Evolutionary conservation across 2,329 filamentous ascomycete species (phyloP).

Genomic region (Fusarium algeriense): DNA sequence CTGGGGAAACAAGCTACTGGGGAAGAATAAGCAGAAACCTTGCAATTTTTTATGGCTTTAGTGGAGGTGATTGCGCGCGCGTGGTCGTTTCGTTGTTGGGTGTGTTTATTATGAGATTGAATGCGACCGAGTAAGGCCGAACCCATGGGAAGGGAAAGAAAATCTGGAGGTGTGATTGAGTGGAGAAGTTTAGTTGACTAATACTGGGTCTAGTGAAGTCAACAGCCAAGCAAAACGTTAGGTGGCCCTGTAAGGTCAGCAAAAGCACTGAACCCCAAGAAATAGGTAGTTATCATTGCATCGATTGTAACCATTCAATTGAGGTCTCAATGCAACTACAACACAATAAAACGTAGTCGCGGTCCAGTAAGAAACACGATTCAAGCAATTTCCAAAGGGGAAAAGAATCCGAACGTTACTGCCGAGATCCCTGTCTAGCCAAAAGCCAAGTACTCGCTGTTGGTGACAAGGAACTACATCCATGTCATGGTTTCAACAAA

Average conservation of each 20-base stretch:
- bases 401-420: background rate
- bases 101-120: slow-evolving; percentile 6
- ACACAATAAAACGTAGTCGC: background rate
- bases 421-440: slow-evolving; percentile 15
- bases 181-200: slow-evolving; percentile 5
- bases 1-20: slow-evolving; percentile 38
- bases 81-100: background rate
- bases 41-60: slow-evolving; percentile 23
- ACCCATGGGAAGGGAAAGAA: slow-evolving; percentile 8
- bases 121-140: slow-evolving; percentile 26
- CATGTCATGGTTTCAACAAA: slow-evolving; percentile 12
- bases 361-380: background rate
- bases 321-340: slow-evolving; percentile 12
- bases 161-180: slow-evolving; percentile 8
- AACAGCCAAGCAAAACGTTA: slow-evolving; percentile 9
- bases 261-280: background rate
- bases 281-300: background rate
- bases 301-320: background rate
- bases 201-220: slow-evolving; percentile 18
- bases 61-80: slow-evolving; percentile 4
- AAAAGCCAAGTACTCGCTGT: slow-evolving; percentile 25
- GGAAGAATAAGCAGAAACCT: slow-evolving; percentile 22
- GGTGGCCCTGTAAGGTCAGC: background rate
- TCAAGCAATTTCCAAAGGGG: background rate
- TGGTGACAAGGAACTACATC: background rate